phyloP scores from a whole-genome alignment of 805 yeast genomes.

The Tetrapisispora nanseiensis region DNA sequence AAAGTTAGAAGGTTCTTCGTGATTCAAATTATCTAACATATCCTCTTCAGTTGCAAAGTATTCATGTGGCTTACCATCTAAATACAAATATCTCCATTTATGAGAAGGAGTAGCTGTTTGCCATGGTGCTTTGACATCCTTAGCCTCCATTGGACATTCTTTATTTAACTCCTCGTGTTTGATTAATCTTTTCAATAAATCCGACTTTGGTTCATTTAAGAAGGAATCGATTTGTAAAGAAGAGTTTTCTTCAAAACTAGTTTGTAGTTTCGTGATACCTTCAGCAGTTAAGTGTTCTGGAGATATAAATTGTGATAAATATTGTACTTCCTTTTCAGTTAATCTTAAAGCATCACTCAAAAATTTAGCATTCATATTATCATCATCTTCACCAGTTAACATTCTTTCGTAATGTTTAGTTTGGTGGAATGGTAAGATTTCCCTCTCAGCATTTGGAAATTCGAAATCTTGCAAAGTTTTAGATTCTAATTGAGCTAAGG shows the following conservation, averaged over 20 bases:
- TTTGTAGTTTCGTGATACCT: conserved; percentile 36
- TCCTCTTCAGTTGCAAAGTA: conserved; percentile 24
- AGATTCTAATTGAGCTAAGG: conserved; percentile 70
- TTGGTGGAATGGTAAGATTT: conserved; percentile 34
- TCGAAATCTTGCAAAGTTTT: conserved; percentile 70
- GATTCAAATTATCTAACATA: conserved; percentile 25
- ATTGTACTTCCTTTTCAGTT: conserved; percentile 35
- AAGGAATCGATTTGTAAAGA: conserved; percentile 57
- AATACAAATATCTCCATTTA: conserved; percentile 75
- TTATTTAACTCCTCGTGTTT: conserved; percentile 52
- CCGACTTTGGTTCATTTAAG: conserved; percentile 47
- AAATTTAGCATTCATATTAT: neutral
- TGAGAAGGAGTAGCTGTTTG: conserved; percentile 88
- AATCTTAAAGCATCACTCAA: conserved; percentile 18
- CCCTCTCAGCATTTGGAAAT: conserved; percentile 58
- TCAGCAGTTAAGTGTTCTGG: conserved; percentile 37
- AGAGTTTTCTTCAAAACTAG: conserved; percentile 55
- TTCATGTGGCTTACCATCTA: conserved; percentile 50
- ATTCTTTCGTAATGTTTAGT: conserved; percentile 15
- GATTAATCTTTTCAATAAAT: conserved; percentile 36
- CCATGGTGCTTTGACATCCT: conserved; percentile 68
- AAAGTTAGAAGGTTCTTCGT: conserved; percentile 51
- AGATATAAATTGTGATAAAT: conserved; percentile 47
- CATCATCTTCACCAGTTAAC: conserved; percentile 1
- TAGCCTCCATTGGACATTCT: conserved; percentile 45